Base-by-base conservation (phyloP, 768 basidiomycete species). In the Melanogaster broomeanus region DNA sequence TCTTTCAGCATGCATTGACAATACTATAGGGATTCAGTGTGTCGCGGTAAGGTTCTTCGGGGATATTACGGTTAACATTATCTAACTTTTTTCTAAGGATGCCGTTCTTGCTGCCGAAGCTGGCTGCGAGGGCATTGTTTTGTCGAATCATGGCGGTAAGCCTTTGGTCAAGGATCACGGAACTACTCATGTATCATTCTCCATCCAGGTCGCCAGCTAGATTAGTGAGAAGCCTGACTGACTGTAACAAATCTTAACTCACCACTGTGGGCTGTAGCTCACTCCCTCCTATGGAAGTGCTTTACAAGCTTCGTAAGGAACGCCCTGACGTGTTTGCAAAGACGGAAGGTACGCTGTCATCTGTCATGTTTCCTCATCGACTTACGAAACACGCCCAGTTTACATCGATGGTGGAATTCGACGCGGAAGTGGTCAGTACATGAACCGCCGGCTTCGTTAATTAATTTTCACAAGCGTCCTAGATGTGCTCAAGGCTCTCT, bases 61-160 rank as follows among this genome's bases (percentile, higher is more conserved):
- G 0, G n/a, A n/a, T 21, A 38, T 47, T n/a, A 13, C 18, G 3
- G 31, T 54, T 3, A 21, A 18, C 45, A 42, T 46, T 10, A 48
- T 53, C 31, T 57, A 7, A 56, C 37, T 49, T 50, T 27, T 56
- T 62, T n/a, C n/a, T 11, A 66, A 94, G 83, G 95, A 97, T 71
- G 93, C 90, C 3, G 82, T 91, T 37, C 80, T 93, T 41, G 93
- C 93, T 25, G 83, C 80, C 16, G 85, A 94, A 54, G 80, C 87
- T 27, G 91, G 93, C 12, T 86, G 90, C 16, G 86, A 95, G 50
- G 95, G 89, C 5, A 92, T 98, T 55, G 76, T 95, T 49, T 71
- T 98, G 9, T 91, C 88, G 1, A 98, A 98, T 58, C 95, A 98
- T 60, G 95, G 95, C 49, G 95, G 91, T 79, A 61, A 57, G 71